Evolutionary conservation across 129 eudicot genomes (phyloP).

Genomic region (Arctium lappa): DNA sequence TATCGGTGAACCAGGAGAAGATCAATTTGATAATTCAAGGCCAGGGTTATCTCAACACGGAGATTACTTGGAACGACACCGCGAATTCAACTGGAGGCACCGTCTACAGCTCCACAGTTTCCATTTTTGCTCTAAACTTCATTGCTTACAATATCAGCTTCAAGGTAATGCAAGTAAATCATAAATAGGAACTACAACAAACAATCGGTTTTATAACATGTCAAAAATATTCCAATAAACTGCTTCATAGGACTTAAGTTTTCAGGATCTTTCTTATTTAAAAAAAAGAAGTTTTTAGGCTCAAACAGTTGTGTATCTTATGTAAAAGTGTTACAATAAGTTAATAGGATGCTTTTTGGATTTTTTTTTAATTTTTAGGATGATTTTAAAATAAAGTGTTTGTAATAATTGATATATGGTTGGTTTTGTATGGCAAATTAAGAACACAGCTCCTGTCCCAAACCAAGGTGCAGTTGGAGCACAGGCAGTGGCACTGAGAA

Average conservation of each 20-base stretch:
- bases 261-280: not conserved
- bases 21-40: constrained; percentile 74
- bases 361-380: not conserved
- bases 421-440: not conserved
- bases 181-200: not conserved
- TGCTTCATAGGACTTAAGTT: not conserved
- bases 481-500: constrained; percentile 74
- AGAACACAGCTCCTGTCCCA: constrained; percentile 86
- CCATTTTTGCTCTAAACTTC: constrained; percentile 60
- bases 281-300: not conserved
- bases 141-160: constrained; percentile 85
- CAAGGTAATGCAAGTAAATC: constrained; percentile 40
- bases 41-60: constrained; percentile 71
- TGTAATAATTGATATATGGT: not conserved
- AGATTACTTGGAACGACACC: constrained; percentile 82
- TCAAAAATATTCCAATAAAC: not conserved
- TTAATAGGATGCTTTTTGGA: not conserved
- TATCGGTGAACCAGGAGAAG: constrained; percentile 49
- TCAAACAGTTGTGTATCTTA: not conserved
- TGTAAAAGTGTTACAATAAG: not conserved
- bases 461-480: constrained; percentile 66
- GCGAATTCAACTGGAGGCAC: constrained; percentile 92
- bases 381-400: not conserved
- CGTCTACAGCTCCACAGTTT: constrained; percentile 48
- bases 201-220: not conserved